Conservation (phyloP, 371 early-diverging fungal species). For the Encephalitozoon cuniculi region DNA sequence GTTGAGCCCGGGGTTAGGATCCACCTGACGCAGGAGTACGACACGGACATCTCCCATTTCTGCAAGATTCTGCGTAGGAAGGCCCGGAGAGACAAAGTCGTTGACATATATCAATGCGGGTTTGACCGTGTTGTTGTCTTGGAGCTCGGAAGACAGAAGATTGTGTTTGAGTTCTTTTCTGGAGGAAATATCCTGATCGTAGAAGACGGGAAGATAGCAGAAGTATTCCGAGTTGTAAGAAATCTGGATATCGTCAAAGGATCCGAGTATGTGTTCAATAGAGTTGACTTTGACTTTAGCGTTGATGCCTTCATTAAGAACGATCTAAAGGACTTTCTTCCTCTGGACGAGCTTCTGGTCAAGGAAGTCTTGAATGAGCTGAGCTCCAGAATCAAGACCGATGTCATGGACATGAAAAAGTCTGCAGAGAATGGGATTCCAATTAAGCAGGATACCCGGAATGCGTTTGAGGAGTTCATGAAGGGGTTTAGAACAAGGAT, state of each 20-base stretch:
- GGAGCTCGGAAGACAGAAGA: conserved; percentile 44
- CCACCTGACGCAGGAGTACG: conserved; percentile 50
- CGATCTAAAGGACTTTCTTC: conserved; percentile 29
- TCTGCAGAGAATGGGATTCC: not conserved
- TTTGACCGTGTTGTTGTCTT: conserved; percentile 60
- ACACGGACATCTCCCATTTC: conserved; percentile 58
- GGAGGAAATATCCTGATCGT: conserved; percentile 60
- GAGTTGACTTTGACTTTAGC: conserved; percentile 40
- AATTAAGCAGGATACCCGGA: conserved; percentile 16
- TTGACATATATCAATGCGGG: conserved; percentile 54
- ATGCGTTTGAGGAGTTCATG: conserved; percentile 38
- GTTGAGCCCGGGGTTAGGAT: conserved; percentile 60
- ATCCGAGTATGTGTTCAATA: conserved; percentile 49
- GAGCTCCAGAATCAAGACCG: not conserved
- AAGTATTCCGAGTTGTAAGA: conserved; percentile 46
- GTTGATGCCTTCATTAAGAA: conserved; percentile 17
- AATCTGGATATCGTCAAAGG: conserved; percentile 47
- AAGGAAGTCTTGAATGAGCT: conserved; percentile 13
- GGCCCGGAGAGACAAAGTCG: conserved; percentile 49
- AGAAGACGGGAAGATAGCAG: conserved; percentile 50
- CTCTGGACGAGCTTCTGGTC: conserved; percentile 43
- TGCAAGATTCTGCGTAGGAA: conserved; percentile 54
- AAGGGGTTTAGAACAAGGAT: conserved; percentile 17
- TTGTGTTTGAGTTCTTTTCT: conserved; percentile 60
- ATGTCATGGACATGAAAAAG: conserved; percentile 12